Conservation (phyloP, 805 yeast genomes). For the Ogataea methanolica region DNA sequence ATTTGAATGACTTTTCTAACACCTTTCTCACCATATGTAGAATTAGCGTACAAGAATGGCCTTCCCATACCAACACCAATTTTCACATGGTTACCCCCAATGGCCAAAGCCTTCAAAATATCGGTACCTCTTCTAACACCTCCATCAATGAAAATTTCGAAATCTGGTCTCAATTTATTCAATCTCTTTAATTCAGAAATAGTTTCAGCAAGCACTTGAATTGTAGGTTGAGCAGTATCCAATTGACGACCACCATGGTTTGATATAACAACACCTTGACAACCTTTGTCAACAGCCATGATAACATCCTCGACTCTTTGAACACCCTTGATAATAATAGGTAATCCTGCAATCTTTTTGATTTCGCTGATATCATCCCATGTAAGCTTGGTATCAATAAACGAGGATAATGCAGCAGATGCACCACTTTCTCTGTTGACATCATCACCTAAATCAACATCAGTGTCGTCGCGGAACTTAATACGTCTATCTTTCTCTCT, state of each 20-base stretch:
- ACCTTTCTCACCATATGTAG: slow-evolving; percentile 61
- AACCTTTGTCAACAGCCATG: slow-evolving; percentile 65
- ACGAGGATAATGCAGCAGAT: slow-evolving; percentile 79
- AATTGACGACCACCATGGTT: slow-evolving; percentile 91
- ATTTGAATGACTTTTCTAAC: slow-evolving; percentile 56
- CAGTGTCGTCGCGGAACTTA: slow-evolving; percentile 37
- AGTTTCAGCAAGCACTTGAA: slow-evolving; percentile 69
- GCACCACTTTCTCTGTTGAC: slow-evolving; percentile 79
- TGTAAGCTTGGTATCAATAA: slow-evolving; percentile 64
- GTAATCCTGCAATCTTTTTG: slow-evolving; percentile 52
- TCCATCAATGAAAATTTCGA: slow-evolving; percentile 63
- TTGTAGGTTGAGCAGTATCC: slow-evolving; percentile 76
- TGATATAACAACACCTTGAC: slow-evolving; percentile 74
- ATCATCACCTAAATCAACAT: slow-evolving; percentile 37
- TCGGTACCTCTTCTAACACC: slow-evolving; percentile 70
- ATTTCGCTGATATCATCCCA: slow-evolving; percentile 66
- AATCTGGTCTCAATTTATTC: slow-evolving; percentile 41
- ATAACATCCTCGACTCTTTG: slow-evolving; percentile 78
- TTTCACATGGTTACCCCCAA: slow-evolving; percentile 69
- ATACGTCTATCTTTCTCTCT: slow-evolving; percentile 59
- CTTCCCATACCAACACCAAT: slow-evolving; percentile 70
- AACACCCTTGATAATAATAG: slow-evolving; percentile 77
- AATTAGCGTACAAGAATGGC: slow-evolving; percentile 60
- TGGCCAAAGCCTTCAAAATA: slow-evolving; percentile 57
- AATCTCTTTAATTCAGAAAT: slow-evolving; percentile 45